Evolutionary conservation across 495 filamentous ascomycete species (phyloP).

Genomic region (Aspergillus sclerotiicarbonarius): DNA sequence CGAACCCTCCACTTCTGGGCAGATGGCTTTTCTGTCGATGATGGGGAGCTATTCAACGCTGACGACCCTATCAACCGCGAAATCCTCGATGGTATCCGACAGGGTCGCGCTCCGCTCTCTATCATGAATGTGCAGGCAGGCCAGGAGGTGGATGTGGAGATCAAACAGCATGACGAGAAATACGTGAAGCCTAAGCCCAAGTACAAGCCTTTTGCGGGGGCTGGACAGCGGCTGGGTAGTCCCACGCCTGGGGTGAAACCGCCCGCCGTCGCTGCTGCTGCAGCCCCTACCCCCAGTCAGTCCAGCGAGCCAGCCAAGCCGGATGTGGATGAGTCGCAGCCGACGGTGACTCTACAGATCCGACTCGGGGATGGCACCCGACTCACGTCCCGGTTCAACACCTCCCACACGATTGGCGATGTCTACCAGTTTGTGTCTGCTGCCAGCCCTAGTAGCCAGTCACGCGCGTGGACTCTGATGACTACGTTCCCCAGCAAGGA

Average conservation of each 20-base stretch:
- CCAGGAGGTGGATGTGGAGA: constrained; percentile 86
- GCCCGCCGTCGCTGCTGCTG: constrained; percentile 33
- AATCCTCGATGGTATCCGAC: constrained; percentile 79
- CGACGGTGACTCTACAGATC: constrained; percentile 77
- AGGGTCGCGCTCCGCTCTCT: constrained; percentile 80
- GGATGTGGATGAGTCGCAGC: constrained; percentile 71
- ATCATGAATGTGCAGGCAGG: constrained; percentile 84
- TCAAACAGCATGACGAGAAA: constrained; percentile 82
- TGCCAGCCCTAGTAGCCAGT: constrained; percentile 56
- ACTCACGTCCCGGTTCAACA: constrained; percentile 86
- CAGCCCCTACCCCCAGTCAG: constrained; percentile 25
- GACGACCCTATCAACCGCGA: constrained; percentile 84
- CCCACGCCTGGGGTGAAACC: constrained; percentile 68
- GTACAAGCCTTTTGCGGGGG: constrained; percentile 81
- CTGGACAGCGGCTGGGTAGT: constrained; percentile 85
- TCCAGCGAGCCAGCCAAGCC: constrained; percentile 41
- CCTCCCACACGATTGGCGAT: constrained; percentile 83
- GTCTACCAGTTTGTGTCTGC: constrained; percentile 82
- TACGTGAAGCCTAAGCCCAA: constrained; percentile 79
- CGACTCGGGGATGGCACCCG: constrained; percentile 88
- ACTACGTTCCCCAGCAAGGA: constrained; percentile 98
- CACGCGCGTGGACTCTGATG: constrained; percentile 75
- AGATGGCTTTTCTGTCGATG: constrained; percentile 93
- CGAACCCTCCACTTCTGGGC: constrained; percentile 86
- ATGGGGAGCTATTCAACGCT: constrained; percentile 84